Conservation (phyloP, 345 rosid species). For the Viola odorata region DNA sequence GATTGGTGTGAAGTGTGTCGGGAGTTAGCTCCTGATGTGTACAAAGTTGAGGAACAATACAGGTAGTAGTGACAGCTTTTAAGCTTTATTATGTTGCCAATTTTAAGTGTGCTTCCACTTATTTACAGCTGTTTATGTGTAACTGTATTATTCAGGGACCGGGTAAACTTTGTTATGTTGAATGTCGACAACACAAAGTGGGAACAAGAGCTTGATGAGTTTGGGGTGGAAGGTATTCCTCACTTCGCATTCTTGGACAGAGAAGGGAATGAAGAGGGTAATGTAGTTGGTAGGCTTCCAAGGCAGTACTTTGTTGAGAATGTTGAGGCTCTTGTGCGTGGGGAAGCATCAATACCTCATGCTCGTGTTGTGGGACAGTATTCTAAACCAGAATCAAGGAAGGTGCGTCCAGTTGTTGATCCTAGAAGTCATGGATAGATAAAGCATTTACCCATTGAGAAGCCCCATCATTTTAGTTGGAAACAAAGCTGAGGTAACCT, state of each 20-base stretch:
- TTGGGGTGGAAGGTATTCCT: slow-evolving; percentile 97
- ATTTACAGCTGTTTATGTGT: neutral
- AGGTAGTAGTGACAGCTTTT: slow-evolving; percentile 36
- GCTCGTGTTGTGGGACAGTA: slow-evolving; percentile 82
- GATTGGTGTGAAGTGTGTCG: slow-evolving; percentile 98
- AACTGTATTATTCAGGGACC: slow-evolving; percentile 34
- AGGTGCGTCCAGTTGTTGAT: slow-evolving; percentile 65
- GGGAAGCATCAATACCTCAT: slow-evolving; percentile 71
- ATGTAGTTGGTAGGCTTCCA: slow-evolving; percentile 88
- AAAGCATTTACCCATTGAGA: neutral
- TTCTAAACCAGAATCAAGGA: slow-evolving; percentile 64
- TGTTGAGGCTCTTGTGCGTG: slow-evolving; percentile 70
- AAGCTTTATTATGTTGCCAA: neutral
- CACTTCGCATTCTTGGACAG: slow-evolving; percentile 82
- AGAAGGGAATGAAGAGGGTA: slow-evolving; percentile 89
- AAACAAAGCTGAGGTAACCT: slow-evolving; percentile 8
- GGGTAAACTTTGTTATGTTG: slow-evolving; percentile 92
- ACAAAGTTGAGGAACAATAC: slow-evolving; percentile 89
- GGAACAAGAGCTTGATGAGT: slow-evolving; percentile 96
- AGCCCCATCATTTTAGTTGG: neutral
- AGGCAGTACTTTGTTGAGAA: slow-evolving; percentile 70
- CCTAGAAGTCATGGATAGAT: slow-evolving; percentile 89
- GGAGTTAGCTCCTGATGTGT: slow-evolving; percentile 88
- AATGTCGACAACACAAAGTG: slow-evolving; percentile 95
- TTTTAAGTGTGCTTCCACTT: neutral